A percentile compares a stretch with the other conserved stretches of the same genome.
phyloP scores from a whole-genome alignment of 768 basidiomycete species.

The Mycena belliarum region DNA sequence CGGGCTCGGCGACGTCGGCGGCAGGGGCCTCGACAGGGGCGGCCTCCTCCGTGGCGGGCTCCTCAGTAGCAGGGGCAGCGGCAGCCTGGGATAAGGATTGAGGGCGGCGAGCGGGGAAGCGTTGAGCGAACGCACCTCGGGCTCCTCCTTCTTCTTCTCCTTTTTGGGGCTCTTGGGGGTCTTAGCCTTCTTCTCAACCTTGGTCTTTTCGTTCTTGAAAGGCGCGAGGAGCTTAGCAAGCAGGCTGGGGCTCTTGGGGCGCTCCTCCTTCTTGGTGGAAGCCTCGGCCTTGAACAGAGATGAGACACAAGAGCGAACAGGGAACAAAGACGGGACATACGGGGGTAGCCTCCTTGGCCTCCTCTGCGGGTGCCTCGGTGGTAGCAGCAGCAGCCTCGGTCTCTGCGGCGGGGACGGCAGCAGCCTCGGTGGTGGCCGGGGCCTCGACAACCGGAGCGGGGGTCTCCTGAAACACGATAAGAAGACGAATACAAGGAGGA shows the following conservation, averaged over 20 bases:
- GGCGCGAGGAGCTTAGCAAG: constrained; percentile 78
- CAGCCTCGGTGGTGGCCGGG: constrained; percentile 22
- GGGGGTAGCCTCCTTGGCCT: constrained; percentile 27
- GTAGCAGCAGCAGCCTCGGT: constrained; percentile 35
- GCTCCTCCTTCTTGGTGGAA: constrained; percentile 69
- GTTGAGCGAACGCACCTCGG: constrained; percentile 43
- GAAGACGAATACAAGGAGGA: background rate
- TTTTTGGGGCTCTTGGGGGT: constrained; percentile 78
- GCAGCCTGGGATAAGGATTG: constrained; percentile 30
- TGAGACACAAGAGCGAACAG: background rate
- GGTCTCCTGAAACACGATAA: constrained; percentile 34
- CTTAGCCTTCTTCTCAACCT: constrained; percentile 62
- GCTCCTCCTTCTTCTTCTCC: constrained; percentile 79
- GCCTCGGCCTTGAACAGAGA: constrained; percentile 38
- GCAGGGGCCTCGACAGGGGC: constrained; percentile 37
- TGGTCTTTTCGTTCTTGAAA: constrained; percentile 71
- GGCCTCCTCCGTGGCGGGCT: constrained; percentile 38
- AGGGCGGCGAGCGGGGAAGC: background rate
- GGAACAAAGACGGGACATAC: constrained; percentile 17
- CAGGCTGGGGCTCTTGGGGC: constrained; percentile 78
- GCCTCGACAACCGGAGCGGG: constrained; percentile 17
- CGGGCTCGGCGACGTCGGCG: constrained; percentile 31
- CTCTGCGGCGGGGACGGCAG: constrained; percentile 32
- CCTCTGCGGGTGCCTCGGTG: constrained; percentile 31
- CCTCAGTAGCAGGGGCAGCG: constrained; percentile 38